These are phyloP conservation scores for Echeveria elegans DNA, from an alignment of 164 flowering plant species.

Conservation along the genomic window DNA sequence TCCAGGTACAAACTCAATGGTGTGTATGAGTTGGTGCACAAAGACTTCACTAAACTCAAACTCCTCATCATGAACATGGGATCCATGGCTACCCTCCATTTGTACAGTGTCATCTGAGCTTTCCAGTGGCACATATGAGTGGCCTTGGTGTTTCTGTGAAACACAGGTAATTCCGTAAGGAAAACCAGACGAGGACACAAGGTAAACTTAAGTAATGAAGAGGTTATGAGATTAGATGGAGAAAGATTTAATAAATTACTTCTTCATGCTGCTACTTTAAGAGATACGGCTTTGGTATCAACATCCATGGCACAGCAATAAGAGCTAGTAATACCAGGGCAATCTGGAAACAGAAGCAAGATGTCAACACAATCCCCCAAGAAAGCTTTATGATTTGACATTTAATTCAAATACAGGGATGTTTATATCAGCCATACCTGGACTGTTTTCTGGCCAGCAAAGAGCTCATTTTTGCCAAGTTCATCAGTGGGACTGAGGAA, in stretches of 20 bases:
- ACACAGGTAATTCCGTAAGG: constrained; percentile 11
- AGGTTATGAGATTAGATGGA: background rate
- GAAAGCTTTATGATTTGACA: too few relatives aligned
- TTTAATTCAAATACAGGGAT: background rate
- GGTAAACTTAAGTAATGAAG: background rate
- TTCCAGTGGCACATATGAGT: constrained; percentile 53
- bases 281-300: constrained; percentile 86
- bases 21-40: constrained; percentile 94
- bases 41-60: constrained; percentile 93
- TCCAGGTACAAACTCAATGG: constrained; percentile 95
- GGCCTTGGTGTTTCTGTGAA: constrained; percentile 83
- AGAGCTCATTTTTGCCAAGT: constrained; percentile 92
- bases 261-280: constrained; percentile 73
- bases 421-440: constrained; percentile 43
- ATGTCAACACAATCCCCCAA: too few relatives aligned
- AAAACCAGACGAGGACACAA: background rate
- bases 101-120: constrained; percentile 57
- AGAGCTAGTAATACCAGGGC: constrained; percentile 62
- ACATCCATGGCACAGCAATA: constrained; percentile 97
- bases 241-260: constrained; percentile 28
- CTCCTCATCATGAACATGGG: constrained; percentile 71
- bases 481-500: constrained; percentile 96
- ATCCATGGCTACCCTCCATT: constrained; percentile 39
- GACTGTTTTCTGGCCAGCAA: constrained; percentile 59
- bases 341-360: constrained; percentile 36